A percentile compares a stretch with the other conserved stretches of the same genome.
Evolutionary conservation across 2,329 filamentous ascomycete species (phyloP).

Genomic region (Pseudophaeomoniella oleicola): DNA sequence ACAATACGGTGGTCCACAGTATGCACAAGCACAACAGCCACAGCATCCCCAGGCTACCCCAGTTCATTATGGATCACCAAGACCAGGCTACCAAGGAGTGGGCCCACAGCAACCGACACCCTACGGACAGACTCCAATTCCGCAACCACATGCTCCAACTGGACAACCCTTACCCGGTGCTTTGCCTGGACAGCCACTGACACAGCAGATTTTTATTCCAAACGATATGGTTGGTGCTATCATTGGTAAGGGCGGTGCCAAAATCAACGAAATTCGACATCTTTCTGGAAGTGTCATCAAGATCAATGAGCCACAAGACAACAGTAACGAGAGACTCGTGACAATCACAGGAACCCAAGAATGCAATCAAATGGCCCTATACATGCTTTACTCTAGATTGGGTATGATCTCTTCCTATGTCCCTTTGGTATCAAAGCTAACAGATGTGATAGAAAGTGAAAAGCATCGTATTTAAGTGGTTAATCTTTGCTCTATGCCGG

Average conservation of each 20-base stretch:
- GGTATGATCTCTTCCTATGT: slow-evolving; percentile 42
- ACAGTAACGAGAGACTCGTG: slow-evolving; percentile 93
- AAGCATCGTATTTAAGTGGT: slow-evolving; percentile 51
- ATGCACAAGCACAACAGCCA: slow-evolving; percentile 30
- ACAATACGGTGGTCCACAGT: slow-evolving; percentile 53
- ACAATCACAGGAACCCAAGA: slow-evolving; percentile 96
- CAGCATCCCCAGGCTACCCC: slow-evolving; percentile 40
- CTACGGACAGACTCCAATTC: slow-evolving; percentile 46
- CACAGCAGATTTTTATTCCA: slow-evolving; percentile 96
- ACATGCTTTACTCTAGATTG: slow-evolving; percentile 96
- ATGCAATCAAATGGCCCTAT: slow-evolving; percentile 98
- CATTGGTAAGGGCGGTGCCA: slow-evolving; percentile 94
- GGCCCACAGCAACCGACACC: slow-evolving; percentile 64
- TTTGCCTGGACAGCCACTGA: slow-evolving; percentile 71
- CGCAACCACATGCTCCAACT: slow-evolving; percentile 51
- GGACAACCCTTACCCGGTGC: slow-evolving; percentile 52
- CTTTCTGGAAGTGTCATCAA: slow-evolving; percentile 97
- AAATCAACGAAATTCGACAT: slow-evolving; percentile 98
- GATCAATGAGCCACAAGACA: slow-evolving; percentile 98
- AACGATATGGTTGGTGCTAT: slow-evolving; percentile 99
- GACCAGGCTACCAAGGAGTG: slow-evolving; percentile 61
- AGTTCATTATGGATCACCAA: slow-evolving; percentile 66
- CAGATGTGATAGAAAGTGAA: slow-evolving; percentile 48
- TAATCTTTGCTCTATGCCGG: slow-evolving; percentile 1
- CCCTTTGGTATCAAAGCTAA: slow-evolving; percentile 17